Evolutionary conservation across 1,284 basidiomycete species (phyloP).

Genomic region (Apiotrichum gracile): DNA sequence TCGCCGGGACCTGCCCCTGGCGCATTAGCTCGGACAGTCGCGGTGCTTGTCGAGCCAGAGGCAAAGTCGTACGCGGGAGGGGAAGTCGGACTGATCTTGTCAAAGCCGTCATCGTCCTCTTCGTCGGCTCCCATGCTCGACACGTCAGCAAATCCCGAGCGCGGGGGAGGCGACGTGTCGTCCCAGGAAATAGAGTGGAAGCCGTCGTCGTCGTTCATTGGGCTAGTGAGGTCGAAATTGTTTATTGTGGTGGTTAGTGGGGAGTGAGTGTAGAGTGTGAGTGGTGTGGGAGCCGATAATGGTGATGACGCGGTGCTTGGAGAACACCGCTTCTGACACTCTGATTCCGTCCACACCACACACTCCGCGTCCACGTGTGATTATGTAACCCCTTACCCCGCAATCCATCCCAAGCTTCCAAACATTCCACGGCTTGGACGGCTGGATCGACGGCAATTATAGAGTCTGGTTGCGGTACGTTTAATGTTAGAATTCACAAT

Average conservation of each 20-base stretch:
- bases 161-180: constrained; percentile 29
- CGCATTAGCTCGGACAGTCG: neutral
- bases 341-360: too few relatives aligned
- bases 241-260: neutral
- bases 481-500: too few relatives aligned
- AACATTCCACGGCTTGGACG: too few relatives aligned
- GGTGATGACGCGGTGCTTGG: neutral
- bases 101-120: constrained; percentile 39
- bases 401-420: too few relatives aligned
- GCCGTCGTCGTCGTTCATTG: constrained; percentile 36
- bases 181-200: constrained; percentile 46
- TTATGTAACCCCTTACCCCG: too few relatives aligned
- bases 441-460: too few relatives aligned
- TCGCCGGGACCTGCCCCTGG: neutral
- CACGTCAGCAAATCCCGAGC: constrained; percentile 19
- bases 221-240: constrained; percentile 10
- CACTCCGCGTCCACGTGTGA: too few relatives aligned
- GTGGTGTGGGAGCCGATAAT: neutral
- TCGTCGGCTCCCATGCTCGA: constrained; percentile 19
- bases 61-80: constrained; percentile 3
- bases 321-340: too few relatives aligned
- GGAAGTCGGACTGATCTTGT: constrained; percentile 32
- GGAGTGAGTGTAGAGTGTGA: too few relatives aligned
- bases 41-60: constrained; percentile 1
- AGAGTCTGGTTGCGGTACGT: too few relatives aligned